phyloP scores from a whole-genome alignment of 2,329 filamentous ascomycete genomes.

The Ceratocystis cubensis region DNA sequence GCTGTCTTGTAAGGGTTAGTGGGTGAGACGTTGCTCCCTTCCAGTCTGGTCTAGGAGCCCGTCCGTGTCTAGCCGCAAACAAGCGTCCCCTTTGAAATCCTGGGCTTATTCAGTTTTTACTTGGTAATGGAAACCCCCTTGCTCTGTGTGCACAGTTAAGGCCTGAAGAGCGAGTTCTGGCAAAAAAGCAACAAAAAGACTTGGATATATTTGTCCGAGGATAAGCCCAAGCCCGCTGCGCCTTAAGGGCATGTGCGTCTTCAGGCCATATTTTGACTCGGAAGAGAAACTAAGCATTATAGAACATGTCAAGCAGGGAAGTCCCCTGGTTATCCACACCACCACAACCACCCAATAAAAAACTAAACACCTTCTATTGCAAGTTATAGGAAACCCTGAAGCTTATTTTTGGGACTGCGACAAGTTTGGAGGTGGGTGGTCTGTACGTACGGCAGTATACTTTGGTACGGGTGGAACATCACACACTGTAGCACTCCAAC shows the following conservation, averaged over 20 bases:
- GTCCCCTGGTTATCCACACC: background rate
- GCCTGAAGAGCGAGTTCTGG: background rate
- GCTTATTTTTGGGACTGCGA: background rate
- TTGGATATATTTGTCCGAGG: background rate
- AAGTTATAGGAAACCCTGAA: background rate
- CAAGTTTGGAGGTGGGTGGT: background rate
- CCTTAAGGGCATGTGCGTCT: background rate
- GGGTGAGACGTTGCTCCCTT: background rate
- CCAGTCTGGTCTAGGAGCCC: too few relatives aligned
- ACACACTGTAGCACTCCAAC: background rate
- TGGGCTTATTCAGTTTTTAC: too few relatives aligned
- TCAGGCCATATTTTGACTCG: background rate
- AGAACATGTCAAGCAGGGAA: slow-evolving; percentile 1
- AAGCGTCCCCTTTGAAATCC: too few relatives aligned
- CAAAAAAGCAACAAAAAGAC: too few relatives aligned
- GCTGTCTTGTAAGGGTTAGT: background rate
- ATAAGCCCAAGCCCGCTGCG: background rate
- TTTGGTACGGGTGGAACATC: background rate
- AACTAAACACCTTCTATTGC: background rate
- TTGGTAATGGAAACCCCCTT: too few relatives aligned
- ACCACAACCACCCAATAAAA: background rate
- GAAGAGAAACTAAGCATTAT: background rate
- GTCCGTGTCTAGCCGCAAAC: too few relatives aligned
- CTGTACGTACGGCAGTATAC: background rate
- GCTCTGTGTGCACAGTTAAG: too few relatives aligned